These are phyloP conservation scores for Neurospora tetrasperma DNA, from an alignment of 495 filamentous ascomycete species.

Conservation along the genomic window DNA sequence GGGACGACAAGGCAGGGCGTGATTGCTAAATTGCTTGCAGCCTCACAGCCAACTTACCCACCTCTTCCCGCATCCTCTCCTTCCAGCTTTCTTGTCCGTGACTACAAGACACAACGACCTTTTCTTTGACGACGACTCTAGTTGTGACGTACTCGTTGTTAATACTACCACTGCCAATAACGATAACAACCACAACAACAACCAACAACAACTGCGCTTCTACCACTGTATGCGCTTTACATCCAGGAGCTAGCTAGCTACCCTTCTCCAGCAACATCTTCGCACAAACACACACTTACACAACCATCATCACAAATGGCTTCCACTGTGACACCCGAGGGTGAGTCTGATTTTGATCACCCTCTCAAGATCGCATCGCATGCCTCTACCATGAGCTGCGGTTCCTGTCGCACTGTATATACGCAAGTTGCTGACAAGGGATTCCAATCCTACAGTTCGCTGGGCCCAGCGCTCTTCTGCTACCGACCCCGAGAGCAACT, in stretches of 20 bases:
- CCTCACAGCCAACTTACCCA: slow-evolving; percentile 15
- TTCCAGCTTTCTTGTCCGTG: background rate
- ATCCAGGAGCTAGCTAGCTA: slow-evolving; percentile 12
- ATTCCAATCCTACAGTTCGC: slow-evolving; percentile 49
- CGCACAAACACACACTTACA: background rate
- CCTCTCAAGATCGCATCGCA: background rate
- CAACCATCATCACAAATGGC: slow-evolving; percentile 15
- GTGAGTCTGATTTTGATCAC: slow-evolving; percentile 7
- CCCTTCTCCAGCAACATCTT: slow-evolving; percentile 11
- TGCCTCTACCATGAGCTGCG: background rate
- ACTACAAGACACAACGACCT: background rate
- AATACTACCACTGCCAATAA: background rate
- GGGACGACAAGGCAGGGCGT: slow-evolving; percentile 6
- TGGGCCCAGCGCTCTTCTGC: slow-evolving; percentile 94
- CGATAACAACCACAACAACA: background rate
- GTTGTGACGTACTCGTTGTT: background rate
- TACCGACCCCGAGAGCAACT: slow-evolving; percentile 73
- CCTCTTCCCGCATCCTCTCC: background rate
- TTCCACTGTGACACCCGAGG: slow-evolving; percentile 22
- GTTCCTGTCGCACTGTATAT: background rate
- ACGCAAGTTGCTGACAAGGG: background rate
- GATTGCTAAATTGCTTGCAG: slow-evolving; percentile 13
- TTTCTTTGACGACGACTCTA: background rate
- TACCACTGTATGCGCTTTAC: slow-evolving; percentile 1
- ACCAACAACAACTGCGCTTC: background rate